Evolutionary conservation across 805 yeast species (phyloP).

Genomic region (Starmerella sp.): DNA sequence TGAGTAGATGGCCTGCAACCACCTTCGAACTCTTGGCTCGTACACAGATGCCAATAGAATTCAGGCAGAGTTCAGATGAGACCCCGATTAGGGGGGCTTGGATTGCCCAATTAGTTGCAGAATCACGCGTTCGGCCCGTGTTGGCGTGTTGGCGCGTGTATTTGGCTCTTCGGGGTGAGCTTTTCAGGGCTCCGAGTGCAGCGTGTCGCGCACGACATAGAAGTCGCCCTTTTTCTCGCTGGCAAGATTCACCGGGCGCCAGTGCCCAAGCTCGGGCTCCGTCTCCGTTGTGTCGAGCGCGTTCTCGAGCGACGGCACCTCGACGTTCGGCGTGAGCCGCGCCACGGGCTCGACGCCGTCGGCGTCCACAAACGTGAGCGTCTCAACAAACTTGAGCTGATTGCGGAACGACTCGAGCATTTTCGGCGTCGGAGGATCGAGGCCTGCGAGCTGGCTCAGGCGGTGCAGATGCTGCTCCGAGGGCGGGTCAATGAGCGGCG

Average conservation of each 20-base stretch:
- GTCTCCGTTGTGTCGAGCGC: slow-evolving; percentile 8
- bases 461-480: slow-evolving; percentile 14
- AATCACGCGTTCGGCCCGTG: too few relatives aligned
- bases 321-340: slow-evolving; percentile 21
- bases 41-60: too few relatives aligned
- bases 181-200: slow-evolving; percentile 8
- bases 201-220: slow-evolving; percentile 25
- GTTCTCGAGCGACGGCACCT: slow-evolving; percentile 19
- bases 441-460: slow-evolving; percentile 17
- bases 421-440: slow-evolving; percentile 22
- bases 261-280: slow-evolving; percentile 19
- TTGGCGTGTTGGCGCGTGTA: too few relatives aligned
- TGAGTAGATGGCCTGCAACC: too few relatives aligned
- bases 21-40: too few relatives aligned
- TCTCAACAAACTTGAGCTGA: slow-evolving; percentile 33
- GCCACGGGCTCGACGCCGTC: slow-evolving; percentile 28
- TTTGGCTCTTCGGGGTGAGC: too few relatives aligned
- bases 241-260: slow-evolving; percentile 27
- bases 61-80: too few relatives aligned
- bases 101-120: too few relatives aligned
- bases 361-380: slow-evolving; percentile 29
- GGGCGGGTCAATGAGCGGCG: slow-evolving; percentile 17
- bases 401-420: slow-evolving; percentile 26
- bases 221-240: slow-evolving; percentile 21
- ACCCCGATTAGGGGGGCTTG: too few relatives aligned